Evolutionary conservation across 768 basidiomycete genomes (phyloP).

Genomic region (Boletellus ananas): DNA sequence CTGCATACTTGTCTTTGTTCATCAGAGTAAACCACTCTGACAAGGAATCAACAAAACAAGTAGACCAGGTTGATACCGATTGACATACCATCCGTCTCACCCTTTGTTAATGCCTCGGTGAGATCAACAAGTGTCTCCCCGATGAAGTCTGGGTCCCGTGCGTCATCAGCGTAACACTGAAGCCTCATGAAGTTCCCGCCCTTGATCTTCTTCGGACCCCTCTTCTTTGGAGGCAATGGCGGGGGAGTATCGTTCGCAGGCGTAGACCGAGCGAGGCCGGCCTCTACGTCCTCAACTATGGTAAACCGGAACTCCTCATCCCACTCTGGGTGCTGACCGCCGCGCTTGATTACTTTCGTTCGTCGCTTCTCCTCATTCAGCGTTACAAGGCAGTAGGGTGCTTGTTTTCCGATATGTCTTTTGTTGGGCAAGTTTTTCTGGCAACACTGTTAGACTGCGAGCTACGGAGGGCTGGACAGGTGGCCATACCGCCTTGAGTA

Average conservation of each 20-base stretch:
- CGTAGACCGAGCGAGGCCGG: conserved; percentile 43
- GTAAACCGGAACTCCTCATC: conserved; percentile 96
- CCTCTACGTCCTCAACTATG: conserved; percentile 71
- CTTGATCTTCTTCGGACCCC: conserved; percentile 49
- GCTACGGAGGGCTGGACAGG: neutral
- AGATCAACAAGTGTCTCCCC: conserved; percentile 89
- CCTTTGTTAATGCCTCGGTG: conserved; percentile 86
- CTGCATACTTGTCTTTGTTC: conserved; percentile 90
- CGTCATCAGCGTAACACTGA: conserved; percentile 92
- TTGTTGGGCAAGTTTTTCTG: conserved; percentile 90
- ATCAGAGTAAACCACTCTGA: conserved; percentile 92
- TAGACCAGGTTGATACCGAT: neutral
- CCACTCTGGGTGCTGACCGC: conserved; percentile 99
- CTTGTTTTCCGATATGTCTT: conserved; percentile 93
- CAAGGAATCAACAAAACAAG: conserved; percentile 10
- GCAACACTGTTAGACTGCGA: conserved; percentile 19
- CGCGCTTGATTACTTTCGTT: conserved; percentile 92
- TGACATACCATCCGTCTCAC: conserved; percentile 89
- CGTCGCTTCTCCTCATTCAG: conserved; percentile 80
- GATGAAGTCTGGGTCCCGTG: conserved; percentile 92
- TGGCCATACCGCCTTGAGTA: conserved; percentile 84
- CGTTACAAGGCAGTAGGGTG: conserved; percentile 84
- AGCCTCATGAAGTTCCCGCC: conserved; percentile 75
- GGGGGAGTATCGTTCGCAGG: conserved; percentile 52
- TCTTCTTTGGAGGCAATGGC: conserved; percentile 65